These are phyloP conservation scores for Daldinia vernicosa DNA, from an alignment of 495 filamentous ascomycete genomes.

Conservation along the genomic window DNA sequence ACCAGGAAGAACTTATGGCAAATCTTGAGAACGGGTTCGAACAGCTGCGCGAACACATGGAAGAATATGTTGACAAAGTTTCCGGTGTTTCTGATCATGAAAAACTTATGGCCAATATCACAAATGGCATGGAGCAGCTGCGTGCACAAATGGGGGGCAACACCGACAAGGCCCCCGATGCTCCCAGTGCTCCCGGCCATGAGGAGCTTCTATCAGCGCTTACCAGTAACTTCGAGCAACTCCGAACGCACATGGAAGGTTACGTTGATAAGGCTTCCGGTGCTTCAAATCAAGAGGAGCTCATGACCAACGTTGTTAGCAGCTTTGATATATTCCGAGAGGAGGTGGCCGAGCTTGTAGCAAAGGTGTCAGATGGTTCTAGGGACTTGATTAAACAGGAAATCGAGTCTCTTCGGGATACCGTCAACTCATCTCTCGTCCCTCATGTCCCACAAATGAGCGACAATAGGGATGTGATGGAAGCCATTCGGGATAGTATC, in stretches of 20 bases:
- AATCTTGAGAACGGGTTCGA: constrained; percentile 85
- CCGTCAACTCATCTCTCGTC: constrained; percentile 73
- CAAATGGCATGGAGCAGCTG: constrained; percentile 56
- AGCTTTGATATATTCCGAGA: constrained; percentile 76
- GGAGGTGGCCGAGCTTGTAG: constrained; percentile 68
- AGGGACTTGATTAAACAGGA: constrained; percentile 78
- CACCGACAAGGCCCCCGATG: constrained; percentile 71
- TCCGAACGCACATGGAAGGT: constrained; percentile 70
- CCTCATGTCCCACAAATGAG: constrained; percentile 59
- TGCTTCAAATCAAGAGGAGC: constrained; percentile 75
- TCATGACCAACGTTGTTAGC: constrained; percentile 75
- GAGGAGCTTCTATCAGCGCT: constrained; percentile 80
- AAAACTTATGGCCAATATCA: constrained; percentile 67
- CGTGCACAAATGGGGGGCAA: constrained; percentile 74
- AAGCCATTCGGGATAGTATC: constrained; percentile 74
- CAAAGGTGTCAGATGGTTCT: constrained; percentile 54
- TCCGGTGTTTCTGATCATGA: constrained; percentile 74
- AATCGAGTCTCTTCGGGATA: constrained; percentile 78
- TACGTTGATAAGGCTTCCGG: constrained; percentile 77
- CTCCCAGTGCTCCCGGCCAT: constrained; percentile 72
- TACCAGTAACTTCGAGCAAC: constrained; percentile 68
- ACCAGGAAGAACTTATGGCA: constrained; percentile 81
- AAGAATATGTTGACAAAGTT: constrained; percentile 75
- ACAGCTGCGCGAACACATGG: constrained; percentile 76
- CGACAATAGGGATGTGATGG: constrained; percentile 67